These are phyloP conservation scores for Pythium monospermum DNA, from an alignment of 352 stramenopile genomes.

Conservation along the genomic window DNA sequence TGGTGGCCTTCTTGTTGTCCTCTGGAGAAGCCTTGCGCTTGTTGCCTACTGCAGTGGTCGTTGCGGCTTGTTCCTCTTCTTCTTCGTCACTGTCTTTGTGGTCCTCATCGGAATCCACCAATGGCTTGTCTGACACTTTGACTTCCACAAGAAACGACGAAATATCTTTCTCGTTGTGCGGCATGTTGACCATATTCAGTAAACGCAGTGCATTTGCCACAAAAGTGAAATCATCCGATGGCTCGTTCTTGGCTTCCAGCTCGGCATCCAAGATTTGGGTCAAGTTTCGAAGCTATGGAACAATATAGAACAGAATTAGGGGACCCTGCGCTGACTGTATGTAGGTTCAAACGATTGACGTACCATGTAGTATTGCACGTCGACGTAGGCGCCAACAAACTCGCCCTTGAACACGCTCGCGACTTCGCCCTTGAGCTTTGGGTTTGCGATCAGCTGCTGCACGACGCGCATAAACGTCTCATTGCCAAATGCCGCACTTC, in stretches of 20 bases:
- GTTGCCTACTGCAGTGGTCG: slow-evolving; percentile 22
- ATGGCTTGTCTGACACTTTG: slow-evolving; percentile 29
- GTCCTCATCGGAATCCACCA: slow-evolving; percentile 36
- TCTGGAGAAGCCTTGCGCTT: slow-evolving; percentile 50
- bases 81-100: slow-evolving; percentile 33
- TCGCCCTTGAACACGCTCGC: slow-evolving; percentile 84
- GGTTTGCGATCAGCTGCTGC: slow-evolving; percentile 50
- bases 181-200: slow-evolving; percentile 73
- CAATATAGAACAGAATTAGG: background rate
- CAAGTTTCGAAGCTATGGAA: slow-evolving; percentile 20
- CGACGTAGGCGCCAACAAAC: slow-evolving; percentile 74
- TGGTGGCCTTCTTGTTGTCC: slow-evolving; percentile 27
- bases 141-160: slow-evolving; percentile 62
- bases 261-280: slow-evolving; percentile 29
- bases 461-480: slow-evolving; percentile 82
- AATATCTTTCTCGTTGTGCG: slow-evolving; percentile 52
- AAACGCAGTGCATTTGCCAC: slow-evolving; percentile 64
- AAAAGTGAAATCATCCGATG: slow-evolving; percentile 37
- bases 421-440: slow-evolving; percentile 78
- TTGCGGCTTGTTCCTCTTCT: slow-evolving; percentile 23
- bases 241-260: slow-evolving; percentile 28
- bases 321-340: no score
- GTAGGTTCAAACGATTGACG: no score
- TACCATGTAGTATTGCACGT: slow-evolving; percentile 88
- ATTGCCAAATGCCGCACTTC: slow-evolving; percentile 56